Evolutionary conservation across 2,329 filamentous ascomycete species (phyloP).

Genomic region (Lithohypha guttulata): DNA sequence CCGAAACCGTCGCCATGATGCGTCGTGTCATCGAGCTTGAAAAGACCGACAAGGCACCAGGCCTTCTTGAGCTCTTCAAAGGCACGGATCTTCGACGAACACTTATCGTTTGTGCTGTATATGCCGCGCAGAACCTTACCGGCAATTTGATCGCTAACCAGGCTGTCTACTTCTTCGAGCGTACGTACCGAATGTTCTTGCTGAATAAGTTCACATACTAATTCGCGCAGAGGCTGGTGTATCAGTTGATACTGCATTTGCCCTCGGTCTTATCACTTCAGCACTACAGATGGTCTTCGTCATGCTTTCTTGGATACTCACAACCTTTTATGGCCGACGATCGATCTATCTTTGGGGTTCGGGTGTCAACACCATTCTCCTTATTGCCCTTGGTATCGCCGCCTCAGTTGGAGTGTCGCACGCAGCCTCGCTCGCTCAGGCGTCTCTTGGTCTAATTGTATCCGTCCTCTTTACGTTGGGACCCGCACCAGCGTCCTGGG

Average conservation of each 20-base stretch:
- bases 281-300: conserved; percentile 29
- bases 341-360: conserved; percentile 27
- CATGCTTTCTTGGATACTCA: conserved; percentile 27
- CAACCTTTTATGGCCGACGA: conserved; percentile 28
- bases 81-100: conserved; percentile 26
- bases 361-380: conserved; percentile 26
- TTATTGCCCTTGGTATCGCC: conserved; percentile 28
- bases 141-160: conserved; percentile 5
- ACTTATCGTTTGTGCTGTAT: conserved; percentile 26
- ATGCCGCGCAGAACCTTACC: conserved; percentile 38
- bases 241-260: conserved; percentile 19
- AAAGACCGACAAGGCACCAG: conserved; percentile 22
- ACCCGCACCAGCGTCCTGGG: conserved; percentile 30
- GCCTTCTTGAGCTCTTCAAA: conserved; percentile 26
- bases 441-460: conserved; percentile 29
- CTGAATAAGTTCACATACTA: no score
- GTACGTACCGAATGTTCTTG: conserved; percentile 16
- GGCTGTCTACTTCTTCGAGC: conserved; percentile 18
- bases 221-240: conserved; percentile 25
- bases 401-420: conserved; percentile 19
- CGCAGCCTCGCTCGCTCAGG: conserved; percentile 31
- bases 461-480: conserved; percentile 30
- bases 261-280: conserved; percentile 25
- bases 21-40: conserved; percentile 28
- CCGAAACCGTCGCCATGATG: conserved; percentile 28